Evolutionary conservation across 2,329 filamentous ascomycete genomes (phyloP), one percentile per base, ranked within the genome.

Genomic region (Cladosporium halotolerans): DNA sequence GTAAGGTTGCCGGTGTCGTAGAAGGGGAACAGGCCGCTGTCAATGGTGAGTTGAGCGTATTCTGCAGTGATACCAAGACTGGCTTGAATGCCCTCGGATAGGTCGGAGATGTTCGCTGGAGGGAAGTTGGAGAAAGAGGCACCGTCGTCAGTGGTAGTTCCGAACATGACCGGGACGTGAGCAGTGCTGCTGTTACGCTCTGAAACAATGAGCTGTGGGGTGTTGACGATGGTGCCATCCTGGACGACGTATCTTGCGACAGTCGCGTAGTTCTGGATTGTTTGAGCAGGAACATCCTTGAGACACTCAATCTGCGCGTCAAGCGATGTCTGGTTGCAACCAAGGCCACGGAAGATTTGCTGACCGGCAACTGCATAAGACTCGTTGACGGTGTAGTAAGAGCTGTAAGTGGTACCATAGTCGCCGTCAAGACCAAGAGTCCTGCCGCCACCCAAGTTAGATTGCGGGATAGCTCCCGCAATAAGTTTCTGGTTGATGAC

Each of bases 341-440:
- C 77, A 2, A 76, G 73, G 4, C 71, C 73, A 3, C 65, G 58
- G 53, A 84, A 75, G 47, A 84, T 76, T 2, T 73, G 69, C n/a
- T 73, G 70, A 0, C 76, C 80, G 1, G 72, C 76, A 0, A 73
- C 69, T 1, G 70, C 62, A 61, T 78, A 75, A 18, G 77, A 76
- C 54, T 82, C 67, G 3, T 73, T 65, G 54, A 83, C 76, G 3
- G 79, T 82, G 59, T 78, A 77, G 67, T 83, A 84, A 19, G 74
- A 72, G 9, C 77, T 80, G 63, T 82, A 84, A 0, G 78, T 76
- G 0, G 76, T 78, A 9, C 78, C 80, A 54, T 82, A 82, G 61
- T 78, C 73, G n/a, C 78, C 76, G 1, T 67, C 71, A 2, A 79
- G 73, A 1, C 79, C 80, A 2, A 82, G 73, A 1, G 76, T 76